Evolutionary conservation across 768 basidiomycete species (phyloP).

Genomic region (Xerocomus spinulosus): DNA sequence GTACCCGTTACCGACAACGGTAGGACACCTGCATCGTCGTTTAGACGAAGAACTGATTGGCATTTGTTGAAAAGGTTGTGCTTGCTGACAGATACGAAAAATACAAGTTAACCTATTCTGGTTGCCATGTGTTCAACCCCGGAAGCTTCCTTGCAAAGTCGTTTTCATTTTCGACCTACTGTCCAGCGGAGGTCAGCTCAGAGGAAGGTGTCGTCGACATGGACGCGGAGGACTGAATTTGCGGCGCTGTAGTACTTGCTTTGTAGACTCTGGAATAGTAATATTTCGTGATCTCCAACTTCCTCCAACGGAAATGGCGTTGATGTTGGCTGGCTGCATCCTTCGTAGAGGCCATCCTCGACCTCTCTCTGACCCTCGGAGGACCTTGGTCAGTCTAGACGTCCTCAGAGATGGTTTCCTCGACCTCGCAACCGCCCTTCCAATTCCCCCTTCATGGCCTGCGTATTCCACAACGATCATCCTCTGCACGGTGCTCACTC

Average conservation of each 20-base stretch:
- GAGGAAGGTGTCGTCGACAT: conserved; percentile 61
- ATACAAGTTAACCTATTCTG: conserved; percentile 94
- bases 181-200: conserved; percentile 78
- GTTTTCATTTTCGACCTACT: conserved; percentile 87
- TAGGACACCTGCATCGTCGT: conserved; percentile 38
- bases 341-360: conserved; percentile 6
- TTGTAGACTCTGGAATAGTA: too few species aligned
- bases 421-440: conserved; percentile 72
- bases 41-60: conserved; percentile 6
- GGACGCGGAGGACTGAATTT: conserved; percentile 33
- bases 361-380: conserved; percentile 10
- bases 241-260: not conserved
- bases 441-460: conserved; percentile 62
- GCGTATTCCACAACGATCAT: conserved; percentile 75
- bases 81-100: conserved; percentile 96
- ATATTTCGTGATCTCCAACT: too few species aligned
- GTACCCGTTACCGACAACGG: conserved; percentile 90
- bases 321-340: conserved; percentile 24
- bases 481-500: conserved; percentile 55
- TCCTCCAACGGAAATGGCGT: too few species aligned
- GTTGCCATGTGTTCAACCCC: conserved; percentile 98
- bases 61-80: conserved; percentile 54
- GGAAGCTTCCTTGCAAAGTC: conserved; percentile 83
- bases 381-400: conserved; percentile 24
- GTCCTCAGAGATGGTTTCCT: conserved; percentile 60